Evolutionary conservation across 169 alveolate species (phyloP), one percentile per base, ranked within the genome.

Genomic region (Plasmodium reichenowi): DNA sequence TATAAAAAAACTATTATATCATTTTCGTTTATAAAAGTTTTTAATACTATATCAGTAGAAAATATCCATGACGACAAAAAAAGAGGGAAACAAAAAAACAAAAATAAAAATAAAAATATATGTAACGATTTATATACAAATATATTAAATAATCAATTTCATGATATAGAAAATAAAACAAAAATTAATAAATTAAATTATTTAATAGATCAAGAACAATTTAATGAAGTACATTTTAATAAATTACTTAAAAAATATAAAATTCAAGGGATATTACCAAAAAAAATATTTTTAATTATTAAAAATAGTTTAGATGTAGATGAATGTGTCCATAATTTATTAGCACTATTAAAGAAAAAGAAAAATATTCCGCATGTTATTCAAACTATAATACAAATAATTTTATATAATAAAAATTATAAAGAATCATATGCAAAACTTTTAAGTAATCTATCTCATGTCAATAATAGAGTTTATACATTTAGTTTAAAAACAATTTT

Each of bases 401-500:
- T 83, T n/a, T 24, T 83, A 50, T 83, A 83, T 83, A 70, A 83
- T 22, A 83, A 83, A 68, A 83, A 67, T 68, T 83, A 58, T 58
- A 83, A 83, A 83, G 86, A 48, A 17, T 83, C 85, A 15, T 83
- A 83, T 71, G 71, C 63, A 3, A 83, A 58, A 38, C 58, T 83
- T 52, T 71, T 83, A 68, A 32, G 68, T 47, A 70, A 54, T 59
- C 56, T 83, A 22, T 83, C 91, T 15, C 59, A 56, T 56, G 9
- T 83, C 47, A 67, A 71, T 56, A 83, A 72, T 83, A 83, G 91
- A 26, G 22, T 83, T 26, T 83, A 68, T 60, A n/a, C 70, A 63
- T 83, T 83, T 38, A 83, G 91, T 56, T 70, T 83, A 83, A 83
- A 83, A 83, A 83, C 91, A 0, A 26, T 83, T 68, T 68, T 83